Base-by-base conservation (phyloP, 1,139 yeast species). In the Suhomyces choctaworum region DNA sequence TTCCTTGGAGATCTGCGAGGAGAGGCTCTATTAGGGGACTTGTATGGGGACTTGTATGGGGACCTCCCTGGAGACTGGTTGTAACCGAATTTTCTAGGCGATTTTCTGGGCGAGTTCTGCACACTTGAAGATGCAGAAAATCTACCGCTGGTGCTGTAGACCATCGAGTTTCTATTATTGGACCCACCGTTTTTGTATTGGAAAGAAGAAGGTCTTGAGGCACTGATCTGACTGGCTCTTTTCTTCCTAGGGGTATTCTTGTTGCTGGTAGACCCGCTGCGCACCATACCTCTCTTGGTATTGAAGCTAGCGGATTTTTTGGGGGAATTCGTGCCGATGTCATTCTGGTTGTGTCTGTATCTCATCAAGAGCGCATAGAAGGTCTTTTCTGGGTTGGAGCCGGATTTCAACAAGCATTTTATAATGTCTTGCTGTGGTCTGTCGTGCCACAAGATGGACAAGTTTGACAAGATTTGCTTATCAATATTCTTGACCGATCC, bases 391-490 rank as follows among this genome's bases (percentile, higher is more conserved):
- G 88, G 76, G 46, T 79, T 81, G 16, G 79, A 70, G 20, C 82
- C 86, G 25, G 68, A 66, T 37, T 64, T 72, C 46, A 77, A 69
- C 32, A 83, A 63, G 48, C 78, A 75, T 24, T 61, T 58, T 21
- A 76, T 61, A 11, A 83, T 82, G 39, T 79, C 82, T 21, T 66
- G 59, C 45, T 76, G 69, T 10, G 80, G 70, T 51, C 84, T 68
- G 36, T 84, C 87, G 54, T 82, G 84, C 88, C 90, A 84, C 47
- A 84, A 66, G 24, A 83, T 83, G 27, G 82, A 76, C 48, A 84
- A 66, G 55, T 83, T 83, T 34, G 80, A 76, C 46, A 84, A 58
- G 33, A 84, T 82, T 40, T 78, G 82, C 32, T 67, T 69, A 54
- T 83, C 90, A 38, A 82, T 70, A 43, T 70, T 70, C 41, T 64